These are phyloP conservation scores for Colletotrichum sp. DNA, from an alignment of 2,329 filamentous ascomycete genomes.

Conservation along the genomic window DNA sequence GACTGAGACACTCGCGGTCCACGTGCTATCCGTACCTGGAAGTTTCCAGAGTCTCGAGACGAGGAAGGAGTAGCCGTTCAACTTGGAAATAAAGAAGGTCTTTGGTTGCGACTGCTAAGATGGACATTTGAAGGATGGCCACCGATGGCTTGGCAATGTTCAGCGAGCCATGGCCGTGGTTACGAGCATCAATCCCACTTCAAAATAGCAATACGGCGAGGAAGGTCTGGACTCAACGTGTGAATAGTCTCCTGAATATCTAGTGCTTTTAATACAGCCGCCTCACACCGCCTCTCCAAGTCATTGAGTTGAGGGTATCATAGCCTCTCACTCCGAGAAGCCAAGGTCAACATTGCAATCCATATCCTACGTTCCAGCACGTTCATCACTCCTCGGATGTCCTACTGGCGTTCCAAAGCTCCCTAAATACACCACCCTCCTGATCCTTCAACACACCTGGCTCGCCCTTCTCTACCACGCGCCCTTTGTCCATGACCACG, in stretches of 20 bases:
- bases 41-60: background rate
- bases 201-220: background rate
- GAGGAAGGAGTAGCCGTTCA: background rate
- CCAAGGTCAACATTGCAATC: background rate
- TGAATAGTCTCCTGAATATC: background rate
- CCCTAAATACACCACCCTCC: background rate
- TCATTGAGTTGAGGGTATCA: background rate
- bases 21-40: background rate
- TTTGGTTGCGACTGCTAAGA: background rate
- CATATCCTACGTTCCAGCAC: background rate
- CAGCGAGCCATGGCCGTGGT: background rate
- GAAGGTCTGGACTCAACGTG: background rate
- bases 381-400: background rate
- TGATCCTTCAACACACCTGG: background rate
- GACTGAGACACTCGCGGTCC: background rate
- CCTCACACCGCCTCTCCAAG: background rate
- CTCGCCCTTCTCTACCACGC: conserved; percentile 37
- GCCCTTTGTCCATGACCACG: conserved; percentile 46
- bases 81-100: background rate
- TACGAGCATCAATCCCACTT: background rate
- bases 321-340: background rate
- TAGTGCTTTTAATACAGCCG: background rate
- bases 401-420: conserved; percentile 5
- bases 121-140: background rate
- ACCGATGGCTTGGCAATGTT: background rate